Conservation (phyloP, 2,329 filamentous ascomycete species). For the Falciphora oryzae region DNA sequence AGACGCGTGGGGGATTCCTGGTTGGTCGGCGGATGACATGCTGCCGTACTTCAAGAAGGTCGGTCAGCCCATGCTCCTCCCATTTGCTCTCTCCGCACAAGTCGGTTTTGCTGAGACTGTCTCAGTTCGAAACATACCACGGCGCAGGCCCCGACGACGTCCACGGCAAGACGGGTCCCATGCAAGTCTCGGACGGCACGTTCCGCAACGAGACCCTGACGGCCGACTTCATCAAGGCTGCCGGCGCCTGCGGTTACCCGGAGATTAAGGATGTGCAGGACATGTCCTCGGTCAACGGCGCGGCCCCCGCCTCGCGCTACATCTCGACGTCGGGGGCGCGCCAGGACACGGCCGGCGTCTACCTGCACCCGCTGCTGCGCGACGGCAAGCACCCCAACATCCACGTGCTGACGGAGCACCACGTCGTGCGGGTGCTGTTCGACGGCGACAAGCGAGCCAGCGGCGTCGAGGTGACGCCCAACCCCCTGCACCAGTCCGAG, state of each 20-base stretch:
- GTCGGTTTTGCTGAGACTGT: neutral
- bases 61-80: slow-evolving; percentile 5
- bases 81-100: neutral
- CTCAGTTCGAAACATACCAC: slow-evolving; percentile 20
- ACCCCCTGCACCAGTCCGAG: slow-evolving; percentile 14
- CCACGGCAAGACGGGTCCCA: slow-evolving; percentile 42
- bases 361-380: slow-evolving; percentile 23
- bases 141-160: slow-evolving; percentile 19
- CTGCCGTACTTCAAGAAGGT: slow-evolving; percentile 43
- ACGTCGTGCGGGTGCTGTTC: slow-evolving; percentile 43
- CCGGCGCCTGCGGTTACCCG: slow-evolving; percentile 35
- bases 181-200: slow-evolving; percentile 42
- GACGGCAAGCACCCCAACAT: slow-evolving; percentile 13
- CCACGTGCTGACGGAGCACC: slow-evolving; percentile 26
- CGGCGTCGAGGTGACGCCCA: slow-evolving; percentile 49
- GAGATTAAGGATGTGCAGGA: slow-evolving; percentile 45
- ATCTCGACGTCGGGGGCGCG: slow-evolving; percentile 32
- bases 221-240: slow-evolving; percentile 39
- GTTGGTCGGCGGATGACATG: slow-evolving; percentile 26
- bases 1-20: slow-evolving; percentile 20
- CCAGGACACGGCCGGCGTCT: slow-evolving; percentile 24
- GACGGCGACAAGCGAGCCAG: slow-evolving; percentile 43
- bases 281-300: slow-evolving; percentile 34
- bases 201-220: slow-evolving; percentile 30
- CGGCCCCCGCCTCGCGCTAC: slow-evolving; percentile 18